A percentile compares a stretch with the other conserved stretches of the same genome.
phyloP scores from a whole-genome alignment of 257 asterid genomes.

The Pogostemon cablin region DNA sequence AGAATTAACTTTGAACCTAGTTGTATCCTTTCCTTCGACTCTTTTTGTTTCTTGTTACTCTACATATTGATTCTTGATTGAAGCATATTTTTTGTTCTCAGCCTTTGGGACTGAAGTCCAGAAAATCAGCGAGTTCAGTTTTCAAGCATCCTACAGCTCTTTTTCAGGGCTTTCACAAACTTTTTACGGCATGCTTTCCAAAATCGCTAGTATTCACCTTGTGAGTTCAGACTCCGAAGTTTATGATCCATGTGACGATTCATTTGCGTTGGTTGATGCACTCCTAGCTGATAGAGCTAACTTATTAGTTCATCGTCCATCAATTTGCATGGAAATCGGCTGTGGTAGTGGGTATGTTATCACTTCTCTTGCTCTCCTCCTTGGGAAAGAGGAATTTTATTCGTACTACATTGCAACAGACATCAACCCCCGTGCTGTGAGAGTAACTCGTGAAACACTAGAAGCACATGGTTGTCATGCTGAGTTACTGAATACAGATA shows the following conservation, averaged over 20 bases:
- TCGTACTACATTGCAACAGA: slow-evolving; percentile 76
- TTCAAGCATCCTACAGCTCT: neutral
- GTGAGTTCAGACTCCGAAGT: slow-evolving; percentile 93
- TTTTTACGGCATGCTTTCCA: slow-evolving; percentile 45
- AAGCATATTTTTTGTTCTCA: neutral
- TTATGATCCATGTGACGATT: slow-evolving; percentile 96
- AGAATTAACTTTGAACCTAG: neutral
- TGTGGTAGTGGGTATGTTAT: slow-evolving; percentile 92
- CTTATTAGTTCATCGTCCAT: slow-evolving; percentile 67
- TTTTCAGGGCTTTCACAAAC: slow-evolving; percentile 25
- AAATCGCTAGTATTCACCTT: slow-evolving; percentile 70
- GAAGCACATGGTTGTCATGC: slow-evolving; percentile 74
- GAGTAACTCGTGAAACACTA: slow-evolving; percentile 66
- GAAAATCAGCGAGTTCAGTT: slow-evolving; percentile 3
- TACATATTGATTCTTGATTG: neutral
- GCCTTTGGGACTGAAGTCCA: neutral
- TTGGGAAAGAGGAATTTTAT: slow-evolving; percentile 43
- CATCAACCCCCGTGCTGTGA: slow-evolving; percentile 73
- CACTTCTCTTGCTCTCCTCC: slow-evolving; percentile 85
- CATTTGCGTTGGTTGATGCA: slow-evolving; percentile 89
- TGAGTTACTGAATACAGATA: slow-evolving; percentile 69
- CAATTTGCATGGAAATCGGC: slow-evolving; percentile 88
- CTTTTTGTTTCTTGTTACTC: neutral
- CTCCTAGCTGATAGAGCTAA: slow-evolving; percentile 80
- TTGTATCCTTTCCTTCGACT: neutral